Evolutionary conservation across 202 grass and related monocot species (phyloP).

Genomic region (Setaria viridis): DNA sequence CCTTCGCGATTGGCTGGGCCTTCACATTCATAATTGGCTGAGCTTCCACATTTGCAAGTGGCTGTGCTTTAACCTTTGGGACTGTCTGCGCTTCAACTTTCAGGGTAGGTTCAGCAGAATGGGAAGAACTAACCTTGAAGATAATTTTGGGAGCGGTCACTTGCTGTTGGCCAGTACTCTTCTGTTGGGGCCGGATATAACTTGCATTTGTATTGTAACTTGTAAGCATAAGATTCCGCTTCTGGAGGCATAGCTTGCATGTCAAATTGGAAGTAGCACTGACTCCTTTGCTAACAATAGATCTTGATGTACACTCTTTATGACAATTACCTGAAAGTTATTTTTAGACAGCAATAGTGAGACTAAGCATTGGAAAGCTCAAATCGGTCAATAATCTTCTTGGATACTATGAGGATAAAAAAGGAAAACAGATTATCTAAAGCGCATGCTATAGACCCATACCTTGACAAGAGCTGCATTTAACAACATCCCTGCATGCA

Average conservation of each 20-base stretch:
- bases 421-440: neutral
- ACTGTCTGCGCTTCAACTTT: conserved; percentile 17
- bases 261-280: conserved; percentile 52
- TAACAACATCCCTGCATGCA: conserved; percentile 69
- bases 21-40: conserved; percentile 28
- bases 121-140: conserved; percentile 55
- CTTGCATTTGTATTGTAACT: conserved; percentile 53
- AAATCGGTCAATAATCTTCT: conserved; percentile 20
- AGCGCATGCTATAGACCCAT: conserved; percentile 33
- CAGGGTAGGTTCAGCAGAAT: conserved; percentile 39
- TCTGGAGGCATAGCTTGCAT: conserved; percentile 70
- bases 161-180: conserved; percentile 52
- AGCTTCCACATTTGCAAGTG: conserved; percentile 39
- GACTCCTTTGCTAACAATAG: conserved; percentile 50
- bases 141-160: conserved; percentile 53
- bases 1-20: neutral
- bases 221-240: conserved; percentile 52
- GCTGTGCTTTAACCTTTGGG: conserved; percentile 16
- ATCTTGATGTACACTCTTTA: conserved; percentile 68
- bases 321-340: conserved; percentile 86
- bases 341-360: conserved; percentile 45
- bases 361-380: conserved; percentile 38
- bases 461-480: conserved; percentile 93
- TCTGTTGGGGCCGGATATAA: conserved; percentile 56
- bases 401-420: conserved; percentile 27